Base-by-base conservation (phyloP, 352 stramenopile species). In the Globisporangium canariense region DNA sequence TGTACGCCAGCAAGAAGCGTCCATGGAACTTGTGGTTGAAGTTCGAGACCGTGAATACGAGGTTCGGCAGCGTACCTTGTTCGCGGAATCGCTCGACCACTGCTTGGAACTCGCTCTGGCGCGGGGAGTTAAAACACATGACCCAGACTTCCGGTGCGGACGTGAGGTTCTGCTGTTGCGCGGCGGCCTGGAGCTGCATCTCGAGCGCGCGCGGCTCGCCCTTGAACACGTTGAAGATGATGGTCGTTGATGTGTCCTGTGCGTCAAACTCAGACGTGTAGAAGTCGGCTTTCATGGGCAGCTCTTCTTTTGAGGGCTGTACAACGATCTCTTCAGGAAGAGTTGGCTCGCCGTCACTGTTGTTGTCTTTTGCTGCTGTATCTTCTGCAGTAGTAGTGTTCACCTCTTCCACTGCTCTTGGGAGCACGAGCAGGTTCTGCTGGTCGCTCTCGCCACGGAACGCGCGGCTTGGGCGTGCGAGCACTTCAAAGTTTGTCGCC, bases 191-290 rank as follows among this genome's bases (percentile, higher is more conserved):
- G 16, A 89, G 60, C 59, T 89, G 80, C 52, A 79, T 67, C 3
- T 71, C 70, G 2, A 89, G 68, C 5, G 77, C 76, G 8, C 74
- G 68, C 0, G 75, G 68, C 53, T 73, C 69, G 8, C 80, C 78
- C 56, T 86, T 83, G 67, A 84, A 89, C 25, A 86, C 64, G 65
- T 89, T 89, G 64, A 89, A 87, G 65, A 89, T 89, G 69, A 89
- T 89, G 11, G 80, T 89, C 16, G 80, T 87, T 11, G 78, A 87
- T 20, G 77, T 86, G 32, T 82, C 77, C 32, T 64, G 57, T 4
- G 36, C 10, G 32, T 49, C 59, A 43, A 75, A 76, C 1, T 52
- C 38, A 0, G 73, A 78, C 4, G 62, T 77, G 68, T 89, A 89
- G 62, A 89, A 89, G 10, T 73, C 53, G 4, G 77, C 32, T 30